Evolutionary conservation across 2,329 filamentous ascomycete genomes (phyloP).

Genomic region (Beauveria bassiana): DNA sequence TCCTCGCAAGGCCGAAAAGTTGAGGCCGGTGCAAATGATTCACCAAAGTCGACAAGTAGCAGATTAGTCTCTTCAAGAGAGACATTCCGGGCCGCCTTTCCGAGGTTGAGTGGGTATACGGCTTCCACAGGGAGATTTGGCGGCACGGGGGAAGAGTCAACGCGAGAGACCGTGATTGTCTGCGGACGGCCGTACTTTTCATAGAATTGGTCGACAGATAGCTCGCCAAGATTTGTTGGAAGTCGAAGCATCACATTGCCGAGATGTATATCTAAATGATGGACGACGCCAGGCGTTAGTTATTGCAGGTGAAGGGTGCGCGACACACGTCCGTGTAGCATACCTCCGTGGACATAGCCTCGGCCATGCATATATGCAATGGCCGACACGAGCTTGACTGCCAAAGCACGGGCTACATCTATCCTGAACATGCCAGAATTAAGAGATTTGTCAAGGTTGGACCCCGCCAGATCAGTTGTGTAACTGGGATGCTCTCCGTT

Average conservation of each 20-base stretch:
- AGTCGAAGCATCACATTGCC: conserved; percentile 16
- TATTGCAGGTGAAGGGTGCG: conserved; percentile 15
- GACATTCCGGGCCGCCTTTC: conserved; percentile 21
- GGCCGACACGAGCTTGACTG: conserved; percentile 17
- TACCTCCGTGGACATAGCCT: conserved; percentile 22
- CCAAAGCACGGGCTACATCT: conserved; percentile 15
- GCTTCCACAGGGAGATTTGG: conserved; percentile 21
- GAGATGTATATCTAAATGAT: conserved; percentile 19
- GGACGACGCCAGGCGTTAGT: conserved; percentile 12
- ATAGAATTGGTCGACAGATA: conserved; percentile 25
- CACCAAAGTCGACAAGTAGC: conserved; percentile 28
- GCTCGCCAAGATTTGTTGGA: conserved; percentile 14
- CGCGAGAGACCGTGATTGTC: conserved; percentile 18
- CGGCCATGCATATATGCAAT: conserved; percentile 19
- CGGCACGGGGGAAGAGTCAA: conserved; percentile 19
- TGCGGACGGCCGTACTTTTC: conserved; percentile 22
- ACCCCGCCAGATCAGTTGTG: not conserved
- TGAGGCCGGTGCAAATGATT: conserved; percentile 20
- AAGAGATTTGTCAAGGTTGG: not conserved
- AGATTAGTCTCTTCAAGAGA: conserved; percentile 20
- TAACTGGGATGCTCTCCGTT: not conserved
- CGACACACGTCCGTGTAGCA: conserved; percentile 18
- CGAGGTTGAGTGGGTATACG: conserved; percentile 17
- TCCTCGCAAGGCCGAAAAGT: conserved; percentile 18
- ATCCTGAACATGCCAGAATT: conserved; percentile 6